A percentile compares a stretch with the other conserved stretches of the same genome.
Conservation (phyloP, 768 basidiomycete species). For the Galerina sulciceps region DNA sequence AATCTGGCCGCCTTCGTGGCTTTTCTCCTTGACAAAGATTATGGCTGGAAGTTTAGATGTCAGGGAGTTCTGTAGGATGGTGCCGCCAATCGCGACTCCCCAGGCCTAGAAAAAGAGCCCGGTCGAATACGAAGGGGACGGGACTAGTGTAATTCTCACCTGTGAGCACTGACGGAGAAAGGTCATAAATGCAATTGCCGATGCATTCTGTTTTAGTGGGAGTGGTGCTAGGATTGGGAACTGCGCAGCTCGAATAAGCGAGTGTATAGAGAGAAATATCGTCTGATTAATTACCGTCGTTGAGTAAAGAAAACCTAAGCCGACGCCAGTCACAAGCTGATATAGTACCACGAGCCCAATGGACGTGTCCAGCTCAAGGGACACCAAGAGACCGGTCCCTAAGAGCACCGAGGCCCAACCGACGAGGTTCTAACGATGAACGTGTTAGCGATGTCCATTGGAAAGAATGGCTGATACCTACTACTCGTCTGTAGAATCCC, state of each 20-base stretch:
- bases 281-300: constrained; percentile 13
- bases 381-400: constrained; percentile 38
- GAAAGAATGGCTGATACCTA: constrained; percentile 6
- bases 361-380: constrained; percentile 27
- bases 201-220: constrained; percentile 40
- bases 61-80: constrained; percentile 57
- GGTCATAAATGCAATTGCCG: constrained; percentile 47
- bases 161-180: constrained; percentile 40
- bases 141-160: constrained; percentile 16
- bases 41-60: constrained; percentile 39
- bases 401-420: constrained; percentile 33
- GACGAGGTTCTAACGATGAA: constrained; percentile 12
- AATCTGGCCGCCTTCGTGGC: constrained; percentile 37
- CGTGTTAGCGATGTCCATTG: neutral
- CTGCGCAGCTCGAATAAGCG: constrained; percentile 17
- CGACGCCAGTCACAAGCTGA: constrained; percentile 29
- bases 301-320: constrained; percentile 26
- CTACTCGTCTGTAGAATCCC: constrained; percentile 28
- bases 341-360: constrained; percentile 25
- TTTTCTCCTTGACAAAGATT: constrained; percentile 23
- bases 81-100: constrained; percentile 54
- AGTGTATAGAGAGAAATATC: neutral
- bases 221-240: constrained; percentile 56
- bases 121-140: too few species aligned
- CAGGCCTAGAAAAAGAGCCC: neutral